Evolutionary conservation across 148 eudicot genomes (phyloP).

Genomic region (Arctostaphylos glauca): DNA sequence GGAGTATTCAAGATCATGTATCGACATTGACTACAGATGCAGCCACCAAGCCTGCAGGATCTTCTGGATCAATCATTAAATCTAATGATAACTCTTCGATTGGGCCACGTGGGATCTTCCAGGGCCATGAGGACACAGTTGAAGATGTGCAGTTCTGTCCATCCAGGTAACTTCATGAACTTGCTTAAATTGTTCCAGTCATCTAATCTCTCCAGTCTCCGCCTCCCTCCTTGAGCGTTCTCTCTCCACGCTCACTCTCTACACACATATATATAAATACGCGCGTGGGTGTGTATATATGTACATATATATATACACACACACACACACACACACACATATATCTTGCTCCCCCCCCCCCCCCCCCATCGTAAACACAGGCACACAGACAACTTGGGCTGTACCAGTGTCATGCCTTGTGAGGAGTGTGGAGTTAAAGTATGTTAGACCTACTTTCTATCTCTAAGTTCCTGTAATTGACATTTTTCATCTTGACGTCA

Average conservation of each 20-base stretch:
- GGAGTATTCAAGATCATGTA: conserved; percentile 96
- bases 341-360: too few relatives aligned
- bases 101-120: conserved; percentile 83
- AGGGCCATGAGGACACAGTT: conserved; percentile 90
- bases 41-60: conserved; percentile 49
- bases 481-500: not conserved
- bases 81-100: conserved; percentile 66
- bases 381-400: too few relatives aligned
- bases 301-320: too few relatives aligned
- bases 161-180: conserved; percentile 53
- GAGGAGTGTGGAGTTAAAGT: not conserved
- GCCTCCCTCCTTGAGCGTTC: not conserved
- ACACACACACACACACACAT: too few relatives aligned
- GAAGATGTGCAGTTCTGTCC: conserved; percentile 99
- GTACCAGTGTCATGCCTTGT: not conserved
- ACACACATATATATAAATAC: too few relatives aligned
- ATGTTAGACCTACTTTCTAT: not conserved
- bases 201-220: not conserved
- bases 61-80: conserved; percentile 58
- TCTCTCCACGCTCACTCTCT: not conserved
- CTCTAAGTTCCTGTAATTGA: not conserved
- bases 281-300: too few relatives aligned
- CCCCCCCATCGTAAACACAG: too few relatives aligned
- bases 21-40: conserved; percentile 63
- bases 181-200: conserved; percentile 8